Conservation (phyloP, 805 yeast genomes). For the Lipomyces yamanashiensis region DNA sequence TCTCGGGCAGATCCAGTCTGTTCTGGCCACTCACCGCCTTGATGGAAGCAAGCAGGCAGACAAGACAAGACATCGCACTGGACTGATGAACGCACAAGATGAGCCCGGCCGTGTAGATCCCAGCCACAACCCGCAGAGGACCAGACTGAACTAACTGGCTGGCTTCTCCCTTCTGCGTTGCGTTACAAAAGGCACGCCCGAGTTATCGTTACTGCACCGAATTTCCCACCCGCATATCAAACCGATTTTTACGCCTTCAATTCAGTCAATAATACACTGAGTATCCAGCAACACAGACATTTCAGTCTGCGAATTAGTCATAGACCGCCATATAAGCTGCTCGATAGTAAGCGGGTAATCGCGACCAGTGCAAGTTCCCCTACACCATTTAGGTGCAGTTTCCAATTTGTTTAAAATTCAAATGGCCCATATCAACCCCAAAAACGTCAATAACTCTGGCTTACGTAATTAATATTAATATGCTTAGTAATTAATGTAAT, state of each 20-base stretch:
- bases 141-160: too few relatives aligned
- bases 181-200: neutral
- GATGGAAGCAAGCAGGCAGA: too few relatives aligned
- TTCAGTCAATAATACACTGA: neutral
- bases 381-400: conserved; percentile 19
- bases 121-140: too few relatives aligned
- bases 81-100: too few relatives aligned
- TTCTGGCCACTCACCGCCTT: too few relatives aligned
- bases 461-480: too few relatives aligned
- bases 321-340: neutral
- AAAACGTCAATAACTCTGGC: neutral
- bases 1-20: conserved; percentile 24
- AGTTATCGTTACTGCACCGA: conserved; percentile 33
- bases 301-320: too few relatives aligned
- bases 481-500: too few relatives aligned
- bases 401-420: neutral
- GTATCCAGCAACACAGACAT: neutral
- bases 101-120: too few relatives aligned
- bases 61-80: too few relatives aligned
- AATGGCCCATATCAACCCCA: neutral
- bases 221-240: conserved; percentile 38
- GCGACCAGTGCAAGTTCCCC: conserved; percentile 31
- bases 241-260: conserved; percentile 9
- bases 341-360: conserved; percentile 28
- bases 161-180: too few relatives aligned